Conservation (phyloP, 306 rosid genomes). For the Potentilla sterilis region DNA sequence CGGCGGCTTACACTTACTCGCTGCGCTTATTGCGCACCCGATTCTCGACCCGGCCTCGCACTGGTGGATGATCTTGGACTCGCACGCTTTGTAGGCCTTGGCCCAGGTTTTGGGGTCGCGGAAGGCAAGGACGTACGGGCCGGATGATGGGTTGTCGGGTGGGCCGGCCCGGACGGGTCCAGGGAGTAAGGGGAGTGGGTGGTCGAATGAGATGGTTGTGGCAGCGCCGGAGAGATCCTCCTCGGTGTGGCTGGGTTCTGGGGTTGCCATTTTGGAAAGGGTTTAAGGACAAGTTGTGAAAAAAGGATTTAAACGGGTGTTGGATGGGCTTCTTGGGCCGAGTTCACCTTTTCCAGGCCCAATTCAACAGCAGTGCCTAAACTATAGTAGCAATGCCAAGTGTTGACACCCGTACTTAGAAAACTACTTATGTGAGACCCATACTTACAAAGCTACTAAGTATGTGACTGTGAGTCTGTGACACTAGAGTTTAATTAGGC, state of each 20-base stretch:
- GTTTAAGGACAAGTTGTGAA: background rate
- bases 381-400: too few relatives aligned
- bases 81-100: constrained; percentile 47
- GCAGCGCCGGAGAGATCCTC: constrained; percentile 56
- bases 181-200: constrained; percentile 57
- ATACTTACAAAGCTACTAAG: too few relatives aligned
- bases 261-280: constrained; percentile 28
- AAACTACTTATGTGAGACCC: too few relatives aligned
- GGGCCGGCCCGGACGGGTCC: constrained; percentile 52
- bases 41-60: constrained; percentile 74
- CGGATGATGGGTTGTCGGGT: constrained; percentile 38
- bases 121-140: constrained; percentile 63
- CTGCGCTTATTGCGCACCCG: constrained; percentile 49
- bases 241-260: constrained; percentile 28
- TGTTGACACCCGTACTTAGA: too few relatives aligned
- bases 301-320: background rate
- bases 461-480: too few relatives aligned
- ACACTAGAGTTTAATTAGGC: too few relatives aligned
- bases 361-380: too few relatives aligned
- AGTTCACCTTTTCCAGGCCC: too few relatives aligned
- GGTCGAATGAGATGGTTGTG: constrained; percentile 50
- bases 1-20: constrained; percentile 57
- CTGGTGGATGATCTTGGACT: constrained; percentile 55
- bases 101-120: constrained; percentile 66
- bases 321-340: too few relatives aligned